These are phyloP conservation scores for Polyplosphaeria fusca DNA, from an alignment of 495 filamentous ascomycete genomes.

Conservation along the genomic window DNA sequence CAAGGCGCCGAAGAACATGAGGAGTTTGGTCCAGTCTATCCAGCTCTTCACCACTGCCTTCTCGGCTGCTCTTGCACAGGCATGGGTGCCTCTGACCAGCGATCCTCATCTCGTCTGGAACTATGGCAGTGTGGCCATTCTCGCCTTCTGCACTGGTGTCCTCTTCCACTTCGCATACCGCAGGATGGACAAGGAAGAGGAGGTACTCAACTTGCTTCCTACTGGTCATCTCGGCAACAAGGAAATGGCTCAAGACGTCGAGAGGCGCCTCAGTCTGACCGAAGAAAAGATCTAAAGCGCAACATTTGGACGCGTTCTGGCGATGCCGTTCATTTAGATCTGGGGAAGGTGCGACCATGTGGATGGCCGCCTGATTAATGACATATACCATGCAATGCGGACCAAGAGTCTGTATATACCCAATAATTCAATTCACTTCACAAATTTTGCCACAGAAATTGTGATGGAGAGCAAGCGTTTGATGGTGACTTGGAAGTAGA, in stretches of 20 bases:
- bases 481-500: too few relatives aligned
- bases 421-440: too few relatives aligned
- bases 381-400: too few relatives aligned
- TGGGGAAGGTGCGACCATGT: too few relatives aligned
- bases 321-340: too few relatives aligned
- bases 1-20: slow-evolving; percentile 34
- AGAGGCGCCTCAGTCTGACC: background rate
- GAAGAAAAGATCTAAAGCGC: background rate
- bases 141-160: slow-evolving; percentile 57
- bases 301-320: too few relatives aligned
- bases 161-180: slow-evolving; percentile 63
- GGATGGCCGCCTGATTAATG: too few relatives aligned
- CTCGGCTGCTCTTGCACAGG: slow-evolving; percentile 17
- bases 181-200: slow-evolving; percentile 60
- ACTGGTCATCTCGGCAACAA: slow-evolving; percentile 35
- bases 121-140: slow-evolving; percentile 60
- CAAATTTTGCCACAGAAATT: too few relatives aligned
- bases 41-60: slow-evolving; percentile 16
- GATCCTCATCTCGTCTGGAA: slow-evolving; percentile 47
- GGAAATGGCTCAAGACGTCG: slow-evolving; percentile 5
- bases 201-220: slow-evolving; percentile 59
- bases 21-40: slow-evolving; percentile 13
- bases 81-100: slow-evolving; percentile 9
- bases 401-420: too few relatives aligned
- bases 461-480: too few relatives aligned